phyloP scores from a whole-genome alignment of 305 asterid species.

The Solanum hybrid region DNA sequence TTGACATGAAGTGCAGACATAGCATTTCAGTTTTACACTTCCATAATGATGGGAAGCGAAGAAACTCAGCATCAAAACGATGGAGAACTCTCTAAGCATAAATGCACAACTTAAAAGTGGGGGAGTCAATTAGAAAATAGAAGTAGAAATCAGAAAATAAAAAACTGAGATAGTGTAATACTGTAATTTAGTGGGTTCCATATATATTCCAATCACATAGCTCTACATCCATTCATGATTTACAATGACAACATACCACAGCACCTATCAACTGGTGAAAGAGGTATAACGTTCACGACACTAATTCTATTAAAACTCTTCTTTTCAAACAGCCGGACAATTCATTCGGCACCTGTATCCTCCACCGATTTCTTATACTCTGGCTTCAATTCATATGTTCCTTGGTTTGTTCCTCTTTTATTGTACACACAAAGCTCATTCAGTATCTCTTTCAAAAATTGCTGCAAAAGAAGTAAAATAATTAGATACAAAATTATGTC shows the following conservation, averaged over 20 bases:
- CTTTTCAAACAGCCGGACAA: neutral
- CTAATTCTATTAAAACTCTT: neutral
- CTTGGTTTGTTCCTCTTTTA: slow-evolving; percentile 88
- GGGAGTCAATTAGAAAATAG: neutral
- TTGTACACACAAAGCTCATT: slow-evolving; percentile 81
- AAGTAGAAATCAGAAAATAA: neutral
- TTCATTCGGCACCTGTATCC: slow-evolving; percentile 63
- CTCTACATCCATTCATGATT: neutral
- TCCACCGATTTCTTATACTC: slow-evolving; percentile 81
- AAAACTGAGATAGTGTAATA: neutral
- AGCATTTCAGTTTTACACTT: neutral
- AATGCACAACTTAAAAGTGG: neutral
- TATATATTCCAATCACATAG: neutral
- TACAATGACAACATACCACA: neutral
- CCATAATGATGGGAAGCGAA: neutral
- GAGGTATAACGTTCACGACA: neutral
- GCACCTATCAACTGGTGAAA: neutral
- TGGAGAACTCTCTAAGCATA: neutral
- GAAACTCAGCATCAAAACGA: neutral
- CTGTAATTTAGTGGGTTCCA: neutral
- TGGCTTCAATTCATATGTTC: slow-evolving; percentile 88
- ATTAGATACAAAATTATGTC: neutral
- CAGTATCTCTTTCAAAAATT: slow-evolving; percentile 79
- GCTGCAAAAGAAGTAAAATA: slow-evolving; percentile 42
- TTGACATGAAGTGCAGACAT: neutral